These are phyloP conservation scores for Pseudogymnoascus sp. DNA, from an alignment of 2,329 filamentous ascomycete genomes.

Conservation along the genomic window DNA sequence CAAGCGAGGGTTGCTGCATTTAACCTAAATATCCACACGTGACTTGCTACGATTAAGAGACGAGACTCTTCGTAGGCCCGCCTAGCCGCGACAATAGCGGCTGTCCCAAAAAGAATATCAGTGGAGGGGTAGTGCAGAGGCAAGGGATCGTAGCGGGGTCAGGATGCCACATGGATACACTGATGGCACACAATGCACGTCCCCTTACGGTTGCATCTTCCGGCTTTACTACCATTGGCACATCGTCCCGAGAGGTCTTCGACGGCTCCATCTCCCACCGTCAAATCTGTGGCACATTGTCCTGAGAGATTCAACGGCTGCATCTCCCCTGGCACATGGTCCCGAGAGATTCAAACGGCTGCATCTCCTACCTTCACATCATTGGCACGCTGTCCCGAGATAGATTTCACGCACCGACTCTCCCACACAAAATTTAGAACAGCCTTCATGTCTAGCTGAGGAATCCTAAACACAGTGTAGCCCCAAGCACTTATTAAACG, in stretches of 20 bases:
- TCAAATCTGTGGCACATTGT: neutral
- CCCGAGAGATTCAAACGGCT: neutral
- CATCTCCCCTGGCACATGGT: neutral
- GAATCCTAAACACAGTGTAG: conserved; percentile 7
- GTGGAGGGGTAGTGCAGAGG: neutral
- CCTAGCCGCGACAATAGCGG: neutral
- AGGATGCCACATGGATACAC: neutral
- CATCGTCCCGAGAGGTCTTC: neutral
- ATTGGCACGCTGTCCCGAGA: neutral
- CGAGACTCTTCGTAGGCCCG: neutral
- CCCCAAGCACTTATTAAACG: conserved; percentile 18
- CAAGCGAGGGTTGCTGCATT: neutral
- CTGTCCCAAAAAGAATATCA: neutral
- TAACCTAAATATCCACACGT: neutral
- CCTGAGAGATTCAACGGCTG: neutral
- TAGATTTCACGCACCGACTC: neutral
- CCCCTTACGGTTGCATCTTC: neutral
- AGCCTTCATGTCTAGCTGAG: conserved; percentile 7
- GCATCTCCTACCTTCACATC: neutral
- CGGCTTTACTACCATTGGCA: neutral
- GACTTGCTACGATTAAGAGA: neutral
- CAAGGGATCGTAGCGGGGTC: neutral
- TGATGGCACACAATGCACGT: neutral
- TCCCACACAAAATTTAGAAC: neutral
- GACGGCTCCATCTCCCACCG: neutral